A percentile compares a stretch with the other conserved stretches of the same genome.
Conservation (phyloP, 2,329 filamentous ascomycete genomes). For the Dactylellina sp. region DNA sequence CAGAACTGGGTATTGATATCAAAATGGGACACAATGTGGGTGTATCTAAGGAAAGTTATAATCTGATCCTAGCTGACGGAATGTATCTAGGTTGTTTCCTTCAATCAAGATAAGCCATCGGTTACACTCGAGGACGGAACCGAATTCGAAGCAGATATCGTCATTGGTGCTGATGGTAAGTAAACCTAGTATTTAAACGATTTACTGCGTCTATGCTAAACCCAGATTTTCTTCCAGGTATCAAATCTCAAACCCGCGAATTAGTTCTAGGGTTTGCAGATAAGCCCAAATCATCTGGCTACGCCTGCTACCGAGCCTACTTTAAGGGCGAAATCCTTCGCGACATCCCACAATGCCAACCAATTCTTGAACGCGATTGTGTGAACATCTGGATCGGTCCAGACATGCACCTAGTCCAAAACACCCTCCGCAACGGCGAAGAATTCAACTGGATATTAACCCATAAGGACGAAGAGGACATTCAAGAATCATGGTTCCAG, state of each 20-base stretch:
- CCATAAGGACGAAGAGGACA: slow-evolving; percentile 66
- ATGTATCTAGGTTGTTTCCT: slow-evolving; percentile 62
- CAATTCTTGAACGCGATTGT: slow-evolving; percentile 65
- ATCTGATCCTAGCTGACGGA: too few relatives aligned
- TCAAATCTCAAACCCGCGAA: slow-evolving; percentile 68
- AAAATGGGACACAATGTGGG: slow-evolving; percentile 63
- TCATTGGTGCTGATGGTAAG: slow-evolving; percentile 67
- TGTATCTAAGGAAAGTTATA: not conserved
- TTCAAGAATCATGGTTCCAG: slow-evolving; percentile 67
- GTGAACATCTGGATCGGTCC: slow-evolving; percentile 67
- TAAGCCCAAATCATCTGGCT: slow-evolving; percentile 69
- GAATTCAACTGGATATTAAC: slow-evolving; percentile 68
- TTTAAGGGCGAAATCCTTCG: slow-evolving; percentile 63
- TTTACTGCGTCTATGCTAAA: too few relatives aligned
- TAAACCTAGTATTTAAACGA: too few relatives aligned
- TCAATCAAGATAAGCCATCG: slow-evolving; percentile 63
- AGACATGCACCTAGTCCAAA: slow-evolving; percentile 66
- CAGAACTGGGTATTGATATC: slow-evolving; percentile 64
- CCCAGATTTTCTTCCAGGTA: too few relatives aligned
- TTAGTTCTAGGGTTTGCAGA: slow-evolving; percentile 69
- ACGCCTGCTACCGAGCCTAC: slow-evolving; percentile 69
- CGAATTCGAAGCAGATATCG: slow-evolving; percentile 66
- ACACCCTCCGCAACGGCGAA: slow-evolving; percentile 65
- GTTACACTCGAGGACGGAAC: slow-evolving; percentile 63
- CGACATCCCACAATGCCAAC: slow-evolving; percentile 63